phyloP scores from a whole-genome alignment of 495 filamentous ascomycete species.

The Annulohypoxylon maeteangense region DNA sequence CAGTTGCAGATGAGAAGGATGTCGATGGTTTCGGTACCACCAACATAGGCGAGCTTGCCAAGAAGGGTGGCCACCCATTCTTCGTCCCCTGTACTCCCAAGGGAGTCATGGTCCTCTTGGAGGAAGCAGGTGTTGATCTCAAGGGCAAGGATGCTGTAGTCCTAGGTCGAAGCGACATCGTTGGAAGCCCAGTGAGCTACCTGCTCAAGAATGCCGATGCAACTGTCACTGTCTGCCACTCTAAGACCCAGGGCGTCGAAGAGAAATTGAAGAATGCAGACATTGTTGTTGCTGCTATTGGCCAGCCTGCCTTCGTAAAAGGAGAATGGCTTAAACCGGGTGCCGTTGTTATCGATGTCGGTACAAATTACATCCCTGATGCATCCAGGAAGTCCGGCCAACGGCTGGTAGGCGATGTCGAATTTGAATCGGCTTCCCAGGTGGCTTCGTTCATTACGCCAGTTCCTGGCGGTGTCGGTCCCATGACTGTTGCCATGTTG shows the following conservation, averaged over 20 bases:
- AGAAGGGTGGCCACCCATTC: slow-evolving; percentile 85
- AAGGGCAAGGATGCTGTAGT: slow-evolving; percentile 94
- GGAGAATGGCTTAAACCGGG: slow-evolving; percentile 96
- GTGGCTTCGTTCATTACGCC: slow-evolving; percentile 97
- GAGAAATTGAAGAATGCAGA: slow-evolving; percentile 84
- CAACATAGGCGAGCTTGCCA: slow-evolving; percentile 96
- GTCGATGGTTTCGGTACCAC: slow-evolving; percentile 94
- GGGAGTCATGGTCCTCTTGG: slow-evolving; percentile 91
- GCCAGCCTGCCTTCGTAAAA: slow-evolving; percentile 84
- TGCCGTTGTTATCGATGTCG: slow-evolving; percentile 95
- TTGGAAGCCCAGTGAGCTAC: slow-evolving; percentile 95
- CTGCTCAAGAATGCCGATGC: slow-evolving; percentile 94
- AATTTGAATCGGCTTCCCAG: slow-evolving; percentile 84
- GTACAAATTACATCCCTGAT: slow-evolving; percentile 96
- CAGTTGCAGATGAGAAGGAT: slow-evolving; percentile 93
- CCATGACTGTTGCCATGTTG: slow-evolving; percentile 98
- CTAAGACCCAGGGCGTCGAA: slow-evolving; percentile 77
- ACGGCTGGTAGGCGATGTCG: slow-evolving; percentile 94
- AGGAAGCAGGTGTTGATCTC: slow-evolving; percentile 83
- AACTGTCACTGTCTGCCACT: slow-evolving; percentile 96
- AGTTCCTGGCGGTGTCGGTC: slow-evolving; percentile 95
- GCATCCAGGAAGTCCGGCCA: slow-evolving; percentile 92
- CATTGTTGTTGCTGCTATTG: slow-evolving; percentile 91
- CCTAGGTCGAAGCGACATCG: slow-evolving; percentile 93
- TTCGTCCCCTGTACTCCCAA: slow-evolving; percentile 97